A percentile compares a stretch with the other conserved stretches of the same genome.
Conservation (phyloP, 768 basidiomycete genomes). For the Tephrocybe sp. region DNA sequence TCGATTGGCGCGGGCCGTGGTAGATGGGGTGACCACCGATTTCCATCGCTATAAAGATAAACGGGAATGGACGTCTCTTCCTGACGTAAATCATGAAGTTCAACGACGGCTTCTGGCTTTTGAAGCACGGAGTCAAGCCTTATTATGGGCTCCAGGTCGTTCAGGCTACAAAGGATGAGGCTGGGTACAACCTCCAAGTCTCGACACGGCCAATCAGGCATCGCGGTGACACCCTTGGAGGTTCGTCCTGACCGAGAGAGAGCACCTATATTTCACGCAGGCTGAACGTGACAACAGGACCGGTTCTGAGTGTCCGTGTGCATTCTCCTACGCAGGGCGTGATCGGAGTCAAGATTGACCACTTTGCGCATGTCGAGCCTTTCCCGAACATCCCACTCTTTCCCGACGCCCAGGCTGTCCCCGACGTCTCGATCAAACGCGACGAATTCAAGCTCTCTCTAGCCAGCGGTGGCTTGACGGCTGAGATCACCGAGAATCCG, state of each 20-base stretch:
- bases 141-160: slow-evolving; percentile 64
- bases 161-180: slow-evolving; percentile 40
- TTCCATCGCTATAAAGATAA: slow-evolving; percentile 3
- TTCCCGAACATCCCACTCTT: slow-evolving; percentile 57
- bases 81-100: slow-evolving; percentile 60
- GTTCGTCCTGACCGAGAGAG: slow-evolving; percentile 25
- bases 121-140: slow-evolving; percentile 61
- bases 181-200: slow-evolving; percentile 58
- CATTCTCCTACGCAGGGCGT: slow-evolving; percentile 57
- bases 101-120: slow-evolving; percentile 74
- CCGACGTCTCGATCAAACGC: slow-evolving; percentile 39
- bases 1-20: slow-evolving; percentile 19
- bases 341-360: slow-evolving; percentile 55
- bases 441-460: slow-evolving; percentile 30
- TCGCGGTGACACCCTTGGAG: slow-evolving; percentile 63
- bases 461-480: slow-evolving; percentile 48
- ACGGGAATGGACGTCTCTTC: not conserved
- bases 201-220: slow-evolving; percentile 61
- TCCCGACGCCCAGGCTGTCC: slow-evolving; percentile 54
- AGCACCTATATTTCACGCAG: slow-evolving; percentile 13
- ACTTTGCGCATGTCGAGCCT: slow-evolving; percentile 46
- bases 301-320: slow-evolving; percentile 49
- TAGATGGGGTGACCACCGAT: slow-evolving; percentile 10
- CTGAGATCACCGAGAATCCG: slow-evolving; percentile 56
- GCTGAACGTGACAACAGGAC: slow-evolving; percentile 33